phyloP scores from a whole-genome alignment of 768 basidiomycete genomes.

The Hemileccinum rubropunctum region DNA sequence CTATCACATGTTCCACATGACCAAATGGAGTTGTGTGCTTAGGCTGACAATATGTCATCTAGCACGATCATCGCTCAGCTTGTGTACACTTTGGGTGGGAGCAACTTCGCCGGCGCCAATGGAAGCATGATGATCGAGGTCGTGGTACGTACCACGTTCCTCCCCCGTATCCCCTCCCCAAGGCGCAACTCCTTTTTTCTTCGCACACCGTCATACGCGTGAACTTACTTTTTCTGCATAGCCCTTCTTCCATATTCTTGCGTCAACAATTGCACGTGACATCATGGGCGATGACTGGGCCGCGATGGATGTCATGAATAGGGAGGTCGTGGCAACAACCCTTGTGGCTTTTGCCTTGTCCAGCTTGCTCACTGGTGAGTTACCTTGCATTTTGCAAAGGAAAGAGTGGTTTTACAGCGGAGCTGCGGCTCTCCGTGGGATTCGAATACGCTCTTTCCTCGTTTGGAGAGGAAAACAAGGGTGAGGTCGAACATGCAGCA shows the following conservation, averaged over 20 bases:
- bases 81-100: constrained; percentile 82
- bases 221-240: constrained; percentile 25
- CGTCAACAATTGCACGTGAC: constrained; percentile 65
- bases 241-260: constrained; percentile 96
- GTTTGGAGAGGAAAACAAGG: background rate
- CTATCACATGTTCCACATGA: background rate
- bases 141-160: constrained; percentile 55
- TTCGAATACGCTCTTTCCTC: background rate
- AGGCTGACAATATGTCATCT: background rate
- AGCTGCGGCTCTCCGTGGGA: background rate
- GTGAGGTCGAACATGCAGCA: background rate
- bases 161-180: background rate
- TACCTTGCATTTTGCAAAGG: background rate
- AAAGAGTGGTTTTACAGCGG: background rate
- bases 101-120: constrained; percentile 85
- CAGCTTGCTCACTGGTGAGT: constrained; percentile 78
- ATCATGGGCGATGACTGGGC: constrained; percentile 38
- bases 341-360: constrained; percentile 86
- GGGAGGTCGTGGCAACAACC: constrained; percentile 86
- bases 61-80: constrained; percentile 80
- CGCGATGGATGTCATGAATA: constrained; percentile 53
- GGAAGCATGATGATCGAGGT: constrained; percentile 99
- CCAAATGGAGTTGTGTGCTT: background rate
- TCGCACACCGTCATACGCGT: background rate
- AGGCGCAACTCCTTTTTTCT: background rate